Evolutionary conservation across 2,329 filamentous ascomycete species (phyloP).

Genomic region (Fusarium brevicatenulatum): DNA sequence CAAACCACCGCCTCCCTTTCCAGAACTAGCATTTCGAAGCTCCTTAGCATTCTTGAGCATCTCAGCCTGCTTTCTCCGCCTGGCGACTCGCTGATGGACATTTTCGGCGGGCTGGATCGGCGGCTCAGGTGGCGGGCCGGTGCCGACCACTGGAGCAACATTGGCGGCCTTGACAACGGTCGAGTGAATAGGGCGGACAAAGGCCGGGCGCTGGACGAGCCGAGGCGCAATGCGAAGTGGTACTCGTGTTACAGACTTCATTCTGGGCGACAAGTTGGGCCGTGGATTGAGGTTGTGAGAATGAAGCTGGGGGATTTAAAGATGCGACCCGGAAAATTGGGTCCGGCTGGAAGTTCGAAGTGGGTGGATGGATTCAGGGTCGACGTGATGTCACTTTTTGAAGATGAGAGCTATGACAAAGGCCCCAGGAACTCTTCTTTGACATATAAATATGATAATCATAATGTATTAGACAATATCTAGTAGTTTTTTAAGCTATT

Average conservation of each 20-base stretch:
- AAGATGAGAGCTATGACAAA: slow-evolving; percentile 1
- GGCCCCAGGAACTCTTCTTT: background rate
- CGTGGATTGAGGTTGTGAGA: slow-evolving; percentile 6
- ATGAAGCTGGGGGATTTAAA: slow-evolving; percentile 13
- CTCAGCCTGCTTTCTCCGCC: slow-evolving; percentile 65
- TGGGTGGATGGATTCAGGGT: slow-evolving; percentile 32
- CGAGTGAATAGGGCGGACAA: slow-evolving; percentile 48
- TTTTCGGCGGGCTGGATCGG: slow-evolving; percentile 58
- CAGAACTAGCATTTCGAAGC: slow-evolving; percentile 51
- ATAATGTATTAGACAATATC: accelerated
- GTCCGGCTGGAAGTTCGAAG: slow-evolving; percentile 25
- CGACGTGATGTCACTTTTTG: slow-evolving; percentile 38
- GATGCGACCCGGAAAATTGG: slow-evolving; percentile 38
- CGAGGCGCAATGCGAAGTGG: slow-evolving; percentile 51
- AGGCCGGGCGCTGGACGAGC: slow-evolving; percentile 27
- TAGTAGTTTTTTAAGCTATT: accelerated
- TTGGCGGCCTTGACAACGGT: slow-evolving; percentile 53
- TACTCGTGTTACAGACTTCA: slow-evolving; percentile 55
- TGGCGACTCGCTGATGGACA: slow-evolving; percentile 58
- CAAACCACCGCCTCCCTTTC: slow-evolving; percentile 56
- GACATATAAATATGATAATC: background rate
- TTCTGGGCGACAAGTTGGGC: slow-evolving; percentile 39
- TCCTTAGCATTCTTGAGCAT: slow-evolving; percentile 63
- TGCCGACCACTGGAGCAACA: slow-evolving; percentile 63
- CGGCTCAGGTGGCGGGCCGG: slow-evolving; percentile 68